phyloP scores from a whole-genome alignment of 306 rosid genomes.

The Cyamopsis tetragonoloba region DNA sequence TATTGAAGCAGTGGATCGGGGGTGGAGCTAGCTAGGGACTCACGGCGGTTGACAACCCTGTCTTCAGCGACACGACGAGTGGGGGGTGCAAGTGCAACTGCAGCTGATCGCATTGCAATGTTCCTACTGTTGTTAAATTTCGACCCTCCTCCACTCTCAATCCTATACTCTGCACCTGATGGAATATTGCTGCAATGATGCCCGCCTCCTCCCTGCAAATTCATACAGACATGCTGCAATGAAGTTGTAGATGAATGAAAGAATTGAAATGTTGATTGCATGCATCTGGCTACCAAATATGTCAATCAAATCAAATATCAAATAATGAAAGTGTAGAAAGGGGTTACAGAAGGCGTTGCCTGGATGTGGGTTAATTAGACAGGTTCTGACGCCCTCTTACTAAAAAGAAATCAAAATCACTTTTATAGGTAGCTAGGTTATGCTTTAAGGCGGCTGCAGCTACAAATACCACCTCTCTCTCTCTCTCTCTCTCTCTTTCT shows the following conservation, averaged over 20 bases:
- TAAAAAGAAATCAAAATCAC: too few species aligned
- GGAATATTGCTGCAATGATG: too few species aligned
- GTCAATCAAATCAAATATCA: conserved; percentile 51
- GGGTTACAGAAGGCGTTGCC: neutral
- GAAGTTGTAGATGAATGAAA: too few species aligned
- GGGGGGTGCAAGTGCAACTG: conserved; percentile 51
- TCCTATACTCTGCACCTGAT: conserved; percentile 60
- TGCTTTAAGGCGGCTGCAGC: conserved; percentile 70
- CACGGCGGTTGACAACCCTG: conserved; percentile 75
- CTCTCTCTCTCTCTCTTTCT: neutral
- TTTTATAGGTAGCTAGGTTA: conserved; percentile 14
- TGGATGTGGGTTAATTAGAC: conserved; percentile 25
- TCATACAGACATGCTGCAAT: too few species aligned
- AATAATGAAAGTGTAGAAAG: too few species aligned
- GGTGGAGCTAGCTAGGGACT: conserved; percentile 23
- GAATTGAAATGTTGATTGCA: too few species aligned
- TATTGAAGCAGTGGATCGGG: too few species aligned
- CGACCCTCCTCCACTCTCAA: conserved; percentile 69
- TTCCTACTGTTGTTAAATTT: conserved; percentile 77
- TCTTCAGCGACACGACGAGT: conserved; percentile 45
- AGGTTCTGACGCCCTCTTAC: conserved; percentile 34
- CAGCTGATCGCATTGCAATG: conserved; percentile 68
- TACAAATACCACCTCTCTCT: too few species aligned
- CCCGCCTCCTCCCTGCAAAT: too few species aligned
- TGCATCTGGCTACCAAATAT: too few species aligned